Percentiles rank a stretch among this genome's conserved stretches.
Conservation (phyloP, 2,329 filamentous ascomycete species). For the Trichoderma atroviride region DNA sequence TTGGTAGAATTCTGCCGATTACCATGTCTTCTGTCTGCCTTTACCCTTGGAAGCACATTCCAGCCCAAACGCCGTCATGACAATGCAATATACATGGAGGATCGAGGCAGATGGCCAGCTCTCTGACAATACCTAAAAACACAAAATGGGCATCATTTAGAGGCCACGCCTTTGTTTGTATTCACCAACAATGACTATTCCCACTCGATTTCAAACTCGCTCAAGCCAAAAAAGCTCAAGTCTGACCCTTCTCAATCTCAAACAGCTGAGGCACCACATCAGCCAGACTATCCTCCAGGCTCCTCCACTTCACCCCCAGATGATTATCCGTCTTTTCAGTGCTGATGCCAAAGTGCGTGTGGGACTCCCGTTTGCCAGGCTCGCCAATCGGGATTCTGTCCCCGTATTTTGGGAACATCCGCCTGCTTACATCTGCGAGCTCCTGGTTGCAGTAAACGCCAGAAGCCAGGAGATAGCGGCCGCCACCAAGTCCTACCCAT, state of each 20-base stretch:
- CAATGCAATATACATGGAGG: neutral
- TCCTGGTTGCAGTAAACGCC: slow-evolving; percentile 44
- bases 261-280: slow-evolving; percentile 49
- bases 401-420: slow-evolving; percentile 33
- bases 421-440: slow-evolving; percentile 42
- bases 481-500: slow-evolving; percentile 58
- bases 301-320: slow-evolving; percentile 54
- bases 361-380: slow-evolving; percentile 37
- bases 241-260: slow-evolving; percentile 30
- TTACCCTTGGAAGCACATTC: neutral
- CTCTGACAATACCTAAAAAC: neutral
- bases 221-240: neutral
- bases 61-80: neutral
- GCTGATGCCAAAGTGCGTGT: slow-evolving; percentile 50
- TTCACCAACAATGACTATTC: neutral
- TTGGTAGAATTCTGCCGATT: neutral
- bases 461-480: slow-evolving; percentile 63
- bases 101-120: neutral
- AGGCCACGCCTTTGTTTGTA: neutral
- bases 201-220: neutral
- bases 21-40: neutral
- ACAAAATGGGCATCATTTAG: neutral
- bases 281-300: slow-evolving; percentile 52
- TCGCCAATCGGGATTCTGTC: slow-evolving; percentile 41
- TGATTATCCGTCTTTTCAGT: slow-evolving; percentile 53